Percentiles rank a stretch among this genome's conserved stretches.
These are phyloP conservation scores for Macroventuria anomochaeta DNA, from an alignment of 2,329 filamentous ascomycete species.

Conservation along the genomic window DNA sequence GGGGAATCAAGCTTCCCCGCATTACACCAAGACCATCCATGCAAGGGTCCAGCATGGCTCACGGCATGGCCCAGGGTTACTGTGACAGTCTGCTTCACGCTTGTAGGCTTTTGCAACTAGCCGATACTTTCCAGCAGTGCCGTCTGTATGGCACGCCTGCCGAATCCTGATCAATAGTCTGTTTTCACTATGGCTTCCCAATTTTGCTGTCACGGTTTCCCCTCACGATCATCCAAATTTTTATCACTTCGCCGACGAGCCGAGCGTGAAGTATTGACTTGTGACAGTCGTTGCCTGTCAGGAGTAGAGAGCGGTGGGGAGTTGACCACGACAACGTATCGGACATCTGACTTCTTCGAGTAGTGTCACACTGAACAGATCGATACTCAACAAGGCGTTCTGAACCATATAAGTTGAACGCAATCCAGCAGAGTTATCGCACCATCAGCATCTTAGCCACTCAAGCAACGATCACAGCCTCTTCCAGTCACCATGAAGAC, in stretches of 20 bases:
- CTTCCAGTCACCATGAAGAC: conserved; percentile 1
- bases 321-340: not conserved
- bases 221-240: conserved; percentile 5
- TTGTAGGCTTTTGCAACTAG: not conserved
- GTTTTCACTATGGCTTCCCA: not conserved
- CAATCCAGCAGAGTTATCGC: not conserved
- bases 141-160: not conserved
- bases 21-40: conserved; percentile 1
- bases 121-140: not conserved
- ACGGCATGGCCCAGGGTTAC: not conserved
- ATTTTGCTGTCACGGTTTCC: not conserved
- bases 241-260: not conserved
- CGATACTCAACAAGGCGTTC: not conserved
- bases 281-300: not conserved
- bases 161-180: not conserved
- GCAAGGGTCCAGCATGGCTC: conserved; percentile 1
- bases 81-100: not conserved
- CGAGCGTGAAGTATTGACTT: conserved; percentile 1
- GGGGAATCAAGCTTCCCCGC: conserved; percentile 15
- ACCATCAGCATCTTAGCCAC: not conserved
- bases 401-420: conserved; percentile 2
- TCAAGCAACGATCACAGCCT: not conserved
- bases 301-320: not conserved
- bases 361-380: too few relatives aligned
- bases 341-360: not conserved